Conservation (phyloP, 805 yeast genomes). For the Nakazawaea populi region DNA sequence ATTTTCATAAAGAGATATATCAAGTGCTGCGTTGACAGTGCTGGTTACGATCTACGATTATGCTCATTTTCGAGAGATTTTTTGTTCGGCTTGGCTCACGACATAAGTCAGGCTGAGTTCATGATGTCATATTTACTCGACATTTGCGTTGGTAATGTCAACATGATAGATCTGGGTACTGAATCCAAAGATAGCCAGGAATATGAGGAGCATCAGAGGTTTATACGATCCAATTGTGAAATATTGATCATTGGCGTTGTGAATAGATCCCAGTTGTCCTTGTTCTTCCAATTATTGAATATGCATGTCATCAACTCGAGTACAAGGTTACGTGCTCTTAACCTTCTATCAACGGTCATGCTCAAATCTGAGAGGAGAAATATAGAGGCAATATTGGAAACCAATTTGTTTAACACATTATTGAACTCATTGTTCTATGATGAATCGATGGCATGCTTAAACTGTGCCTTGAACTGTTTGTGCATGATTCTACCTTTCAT, state of each 20-base stretch:
- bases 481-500: slow-evolving; percentile 38
- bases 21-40: slow-evolving; percentile 51
- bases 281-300: slow-evolving; percentile 32
- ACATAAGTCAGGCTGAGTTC: slow-evolving; percentile 11
- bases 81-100: slow-evolving; percentile 19
- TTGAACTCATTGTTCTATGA: slow-evolving; percentile 36
- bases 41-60: slow-evolving; percentile 40
- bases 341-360: slow-evolving; percentile 32
- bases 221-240: slow-evolving; percentile 38
- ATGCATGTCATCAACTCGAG: slow-evolving; percentile 25
- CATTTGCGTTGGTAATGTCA: slow-evolving; percentile 19
- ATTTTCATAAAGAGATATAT: slow-evolving; percentile 46
- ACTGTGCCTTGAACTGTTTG: slow-evolving; percentile 26
- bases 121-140: slow-evolving; percentile 16
- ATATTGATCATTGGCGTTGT: slow-evolving; percentile 29
- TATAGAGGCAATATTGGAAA: slow-evolving; percentile 24
- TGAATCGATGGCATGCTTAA: slow-evolving; percentile 31
- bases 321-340: slow-evolving; percentile 31
- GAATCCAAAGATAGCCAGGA: slow-evolving; percentile 22
- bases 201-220: slow-evolving; percentile 43
- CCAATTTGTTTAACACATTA: slow-evolving; percentile 31
- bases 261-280: not conserved
- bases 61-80: slow-evolving; percentile 26
- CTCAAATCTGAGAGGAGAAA: slow-evolving; percentile 16
- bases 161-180: slow-evolving; percentile 10